These are phyloP conservation scores for Allium fistulosum DNA, from an alignment of 106 monocot genomes.

Conservation along the genomic window DNA sequence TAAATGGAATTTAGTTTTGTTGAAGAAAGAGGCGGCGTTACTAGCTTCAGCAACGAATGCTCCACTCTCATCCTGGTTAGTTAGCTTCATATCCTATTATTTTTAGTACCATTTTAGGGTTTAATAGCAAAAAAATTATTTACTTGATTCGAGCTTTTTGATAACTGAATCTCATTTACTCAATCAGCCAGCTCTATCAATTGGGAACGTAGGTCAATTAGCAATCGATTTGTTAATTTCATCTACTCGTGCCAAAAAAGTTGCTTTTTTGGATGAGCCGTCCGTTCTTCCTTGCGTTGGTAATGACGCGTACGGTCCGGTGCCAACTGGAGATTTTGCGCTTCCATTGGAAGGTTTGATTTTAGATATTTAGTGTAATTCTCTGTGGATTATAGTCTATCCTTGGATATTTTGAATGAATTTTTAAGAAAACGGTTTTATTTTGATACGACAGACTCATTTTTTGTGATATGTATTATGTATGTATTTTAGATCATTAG, in stretches of 20 bases:
- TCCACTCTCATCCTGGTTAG: constrained; percentile 70
- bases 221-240: constrained; percentile 81
- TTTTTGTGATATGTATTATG: too few relatives aligned
- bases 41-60: constrained; percentile 37
- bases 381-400: too few relatives aligned
- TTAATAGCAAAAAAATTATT: neutral
- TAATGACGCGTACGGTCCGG: constrained; percentile 80
- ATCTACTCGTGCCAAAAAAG: constrained; percentile 43
- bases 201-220: constrained; percentile 94
- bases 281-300: constrained; percentile 90
- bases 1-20: constrained; percentile 35
- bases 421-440: too few relatives aligned
- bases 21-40: constrained; percentile 4
- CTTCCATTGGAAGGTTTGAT: constrained; percentile 78
- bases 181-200: constrained; percentile 74
- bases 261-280: constrained; percentile 81
- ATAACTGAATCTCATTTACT: neutral
- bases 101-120: neutral
- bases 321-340: constrained; percentile 58
- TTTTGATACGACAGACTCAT: too few relatives aligned
- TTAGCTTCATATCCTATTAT: neutral
- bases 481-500: too few relatives aligned
- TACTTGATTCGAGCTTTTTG: neutral
- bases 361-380: too few relatives aligned
- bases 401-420: too few relatives aligned